Evolutionary conservation across 345 rosid species (phyloP).

Genomic region (Punica granatum): DNA sequence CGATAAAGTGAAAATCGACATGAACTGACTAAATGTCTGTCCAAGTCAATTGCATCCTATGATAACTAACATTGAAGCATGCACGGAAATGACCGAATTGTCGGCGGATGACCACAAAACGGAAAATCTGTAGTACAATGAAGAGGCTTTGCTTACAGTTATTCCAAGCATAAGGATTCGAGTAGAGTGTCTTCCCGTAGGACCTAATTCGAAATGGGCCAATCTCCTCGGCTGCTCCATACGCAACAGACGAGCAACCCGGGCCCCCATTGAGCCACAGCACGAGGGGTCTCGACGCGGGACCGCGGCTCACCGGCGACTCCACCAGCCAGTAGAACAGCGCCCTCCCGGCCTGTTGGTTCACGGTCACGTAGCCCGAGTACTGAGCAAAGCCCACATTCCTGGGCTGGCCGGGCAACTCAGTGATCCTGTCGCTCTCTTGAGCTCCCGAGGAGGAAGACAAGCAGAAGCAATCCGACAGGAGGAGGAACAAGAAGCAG

Average conservation of each 20-base stretch:
- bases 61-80: too few relatives aligned
- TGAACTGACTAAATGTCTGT: too few relatives aligned
- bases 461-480: neutral
- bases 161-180: slow-evolving; percentile 80
- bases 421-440: slow-evolving; percentile 45
- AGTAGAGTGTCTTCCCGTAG: slow-evolving; percentile 68
- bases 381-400: slow-evolving; percentile 62
- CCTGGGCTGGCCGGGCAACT: slow-evolving; percentile 72
- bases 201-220: slow-evolving; percentile 76
- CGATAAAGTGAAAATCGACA: too few relatives aligned
- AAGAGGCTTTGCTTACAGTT: slow-evolving; percentile 27
- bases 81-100: neutral
- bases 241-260: slow-evolving; percentile 88
- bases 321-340: slow-evolving; percentile 90
- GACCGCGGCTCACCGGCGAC: slow-evolving; percentile 46
- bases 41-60: too few relatives aligned
- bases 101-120: neutral
- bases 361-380: slow-evolving; percentile 80
- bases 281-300: slow-evolving; percentile 72
- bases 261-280: slow-evolving; percentile 97
- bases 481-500: neutral
- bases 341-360: slow-evolving; percentile 77
- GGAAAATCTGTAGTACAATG: neutral
- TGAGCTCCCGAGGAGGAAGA: slow-evolving; percentile 32
- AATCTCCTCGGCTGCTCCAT: slow-evolving; percentile 77